A percentile compares a stretch with the other conserved stretches of the same genome.
Conservation (phyloP, 2,329 filamentous ascomycete species). For the Fusarium pilosicola region DNA sequence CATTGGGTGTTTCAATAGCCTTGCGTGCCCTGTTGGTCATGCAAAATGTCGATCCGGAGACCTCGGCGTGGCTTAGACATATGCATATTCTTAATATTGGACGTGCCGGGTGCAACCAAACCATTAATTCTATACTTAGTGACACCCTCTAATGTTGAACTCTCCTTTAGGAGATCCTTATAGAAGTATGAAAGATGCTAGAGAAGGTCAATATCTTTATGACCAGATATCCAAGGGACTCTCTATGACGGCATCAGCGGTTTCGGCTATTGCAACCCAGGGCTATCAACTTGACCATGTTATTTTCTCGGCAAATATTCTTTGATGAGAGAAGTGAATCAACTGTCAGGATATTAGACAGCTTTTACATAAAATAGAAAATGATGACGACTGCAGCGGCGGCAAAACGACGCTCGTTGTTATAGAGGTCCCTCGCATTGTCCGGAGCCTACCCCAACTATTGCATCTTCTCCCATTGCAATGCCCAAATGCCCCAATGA, state of each 20-base stretch:
- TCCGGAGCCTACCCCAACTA: neutral
- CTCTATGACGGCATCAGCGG: neutral
- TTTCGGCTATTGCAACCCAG: neutral
- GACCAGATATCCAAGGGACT: neutral
- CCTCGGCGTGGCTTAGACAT: neutral
- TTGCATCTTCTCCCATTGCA: neutral
- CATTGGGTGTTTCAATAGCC: neutral
- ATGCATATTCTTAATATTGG: neutral
- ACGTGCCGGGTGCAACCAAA: neutral
- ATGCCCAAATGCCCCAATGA: neutral
- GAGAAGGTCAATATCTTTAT: neutral
- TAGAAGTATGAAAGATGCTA: neutral
- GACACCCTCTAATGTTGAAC: neutral
- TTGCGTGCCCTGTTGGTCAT: neutral
- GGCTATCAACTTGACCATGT: neutral
- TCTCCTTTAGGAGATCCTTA: neutral
- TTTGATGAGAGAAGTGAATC: neutral
- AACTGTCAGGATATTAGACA: neutral
- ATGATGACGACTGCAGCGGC: neutral
- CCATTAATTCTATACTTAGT: neutral
- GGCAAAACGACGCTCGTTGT: neutral
- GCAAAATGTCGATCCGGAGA: neutral
- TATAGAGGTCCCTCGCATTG: neutral
- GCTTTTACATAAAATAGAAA: slow-evolving; percentile 8
- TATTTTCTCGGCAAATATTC: slow-evolving; percentile 19